phyloP scores from a whole-genome alignment of 2,329 filamentous ascomycete genomes.

The Pestalotiopsis sp. region DNA sequence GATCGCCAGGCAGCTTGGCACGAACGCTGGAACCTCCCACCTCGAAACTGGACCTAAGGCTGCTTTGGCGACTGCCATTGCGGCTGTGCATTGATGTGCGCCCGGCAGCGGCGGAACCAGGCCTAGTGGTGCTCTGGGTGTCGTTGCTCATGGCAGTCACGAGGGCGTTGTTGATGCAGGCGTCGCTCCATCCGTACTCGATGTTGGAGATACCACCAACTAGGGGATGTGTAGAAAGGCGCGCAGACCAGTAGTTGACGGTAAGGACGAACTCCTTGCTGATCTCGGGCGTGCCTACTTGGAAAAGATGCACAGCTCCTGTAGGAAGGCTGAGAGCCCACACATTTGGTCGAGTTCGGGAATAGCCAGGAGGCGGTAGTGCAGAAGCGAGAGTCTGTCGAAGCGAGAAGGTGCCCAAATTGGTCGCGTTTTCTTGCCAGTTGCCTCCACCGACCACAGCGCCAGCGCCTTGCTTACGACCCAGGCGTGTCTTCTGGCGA shows the following conservation, averaged over 20 bases:
- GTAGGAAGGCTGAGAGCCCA: conserved; percentile 92
- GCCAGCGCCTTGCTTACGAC: conserved; percentile 52
- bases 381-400: conserved; percentile 90
- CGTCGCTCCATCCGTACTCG: conserved; percentile 95
- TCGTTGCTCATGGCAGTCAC: conserved; percentile 54
- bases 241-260: conserved; percentile 96
- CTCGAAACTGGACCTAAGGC: conserved; percentile 64
- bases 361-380: conserved; percentile 90
- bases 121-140: conserved; percentile 43
- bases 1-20: conserved; percentile 80
- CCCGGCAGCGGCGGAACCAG: conserved; percentile 51
- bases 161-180: conserved; percentile 68
- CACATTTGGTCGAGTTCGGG: conserved; percentile 84
- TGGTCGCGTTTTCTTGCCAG: conserved; percentile 96
- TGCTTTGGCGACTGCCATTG: conserved; percentile 37
- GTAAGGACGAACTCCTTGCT: conserved; percentile 92
- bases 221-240: conserved; percentile 90
- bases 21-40: conserved; percentile 59
- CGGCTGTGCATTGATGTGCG: conserved; percentile 51
- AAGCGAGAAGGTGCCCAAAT: conserved; percentile 82
- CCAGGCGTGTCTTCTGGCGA: conserved; percentile 62
- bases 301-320: conserved; percentile 96
- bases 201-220: conserved; percentile 94
- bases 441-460: conserved; percentile 90
- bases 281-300: conserved; percentile 93